phyloP scores from a whole-genome alignment of 2,329 filamentous ascomycete genomes.

The Gnomoniopsis sp. region DNA sequence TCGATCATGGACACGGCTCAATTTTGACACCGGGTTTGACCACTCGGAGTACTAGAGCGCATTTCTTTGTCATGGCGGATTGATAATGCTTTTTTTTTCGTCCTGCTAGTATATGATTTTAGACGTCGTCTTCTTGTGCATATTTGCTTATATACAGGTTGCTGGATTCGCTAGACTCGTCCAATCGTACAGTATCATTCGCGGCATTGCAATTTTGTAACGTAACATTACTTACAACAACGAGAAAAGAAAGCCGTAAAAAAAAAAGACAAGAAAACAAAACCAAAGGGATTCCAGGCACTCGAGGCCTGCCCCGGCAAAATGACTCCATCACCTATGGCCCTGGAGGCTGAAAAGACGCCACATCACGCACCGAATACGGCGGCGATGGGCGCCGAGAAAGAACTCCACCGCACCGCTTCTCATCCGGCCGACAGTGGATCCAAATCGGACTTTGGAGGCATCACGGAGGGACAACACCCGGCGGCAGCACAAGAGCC shows the following conservation, averaged over 20 bases:
- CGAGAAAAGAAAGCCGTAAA: not conserved
- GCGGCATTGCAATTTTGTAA: too few relatives aligned
- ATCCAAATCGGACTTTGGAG: not conserved
- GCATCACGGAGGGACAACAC: not conserved
- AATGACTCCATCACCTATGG: not conserved
- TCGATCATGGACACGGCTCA: not conserved
- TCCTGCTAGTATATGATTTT: too few relatives aligned
- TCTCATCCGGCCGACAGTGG: not conserved
- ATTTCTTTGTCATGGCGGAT: not conserved
- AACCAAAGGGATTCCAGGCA: not conserved
- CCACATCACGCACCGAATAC: not conserved
- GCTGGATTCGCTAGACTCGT: too few relatives aligned
- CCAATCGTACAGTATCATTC: too few relatives aligned
- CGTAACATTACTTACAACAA: too few relatives aligned
- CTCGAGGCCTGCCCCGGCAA: not conserved
- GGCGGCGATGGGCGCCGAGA: not conserved
- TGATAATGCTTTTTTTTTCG: not conserved
- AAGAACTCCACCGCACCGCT: not conserved
- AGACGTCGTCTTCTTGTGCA: too few relatives aligned
- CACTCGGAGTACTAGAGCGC: not conserved
- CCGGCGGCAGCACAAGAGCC: not conserved
- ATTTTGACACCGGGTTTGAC: not conserved
- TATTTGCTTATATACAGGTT: too few relatives aligned
- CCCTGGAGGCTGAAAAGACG: constrained; percentile 2
- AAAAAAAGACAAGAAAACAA: not conserved